Conservation (phyloP, 768 basidiomycete genomes). For the Auriscalpium microsporum region DNA sequence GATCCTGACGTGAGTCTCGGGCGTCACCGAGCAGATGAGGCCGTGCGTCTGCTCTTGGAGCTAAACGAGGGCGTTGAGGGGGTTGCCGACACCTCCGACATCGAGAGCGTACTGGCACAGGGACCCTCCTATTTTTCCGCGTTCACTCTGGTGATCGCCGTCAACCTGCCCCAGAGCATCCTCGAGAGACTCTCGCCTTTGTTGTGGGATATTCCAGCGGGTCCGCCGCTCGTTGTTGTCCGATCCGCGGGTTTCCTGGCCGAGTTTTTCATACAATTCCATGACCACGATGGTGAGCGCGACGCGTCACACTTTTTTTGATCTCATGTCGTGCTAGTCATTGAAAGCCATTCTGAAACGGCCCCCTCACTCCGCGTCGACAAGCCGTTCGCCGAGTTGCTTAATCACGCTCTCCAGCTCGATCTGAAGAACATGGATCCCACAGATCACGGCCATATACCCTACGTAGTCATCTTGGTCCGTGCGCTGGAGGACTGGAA, state of each 20-base stretch:
- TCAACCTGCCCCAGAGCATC: slow-evolving; percentile 57
- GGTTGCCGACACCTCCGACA: slow-evolving; percentile 43
- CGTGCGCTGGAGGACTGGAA: slow-evolving; percentile 81
- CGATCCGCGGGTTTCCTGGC: slow-evolving; percentile 86
- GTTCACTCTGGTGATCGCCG: slow-evolving; percentile 77
- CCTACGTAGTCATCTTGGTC: slow-evolving; percentile 84
- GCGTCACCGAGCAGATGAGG: slow-evolving; percentile 70
- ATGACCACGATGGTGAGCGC: slow-evolving; percentile 72
- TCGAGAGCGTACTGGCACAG: slow-evolving; percentile 49
- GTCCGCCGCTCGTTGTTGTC: slow-evolving; percentile 67
- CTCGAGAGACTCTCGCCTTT: slow-evolving; percentile 53
- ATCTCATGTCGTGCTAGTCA: slow-evolving; percentile 40
- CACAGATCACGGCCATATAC: slow-evolving; percentile 84
- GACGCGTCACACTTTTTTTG: not conserved
- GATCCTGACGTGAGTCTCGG: slow-evolving; percentile 70
- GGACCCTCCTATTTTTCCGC: slow-evolving; percentile 46
- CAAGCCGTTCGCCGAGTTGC: slow-evolving; percentile 77
- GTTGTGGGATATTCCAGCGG: slow-evolving; percentile 56
- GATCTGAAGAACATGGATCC: slow-evolving; percentile 77
- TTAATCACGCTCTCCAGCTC: slow-evolving; percentile 60
- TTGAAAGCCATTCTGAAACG: slow-evolving; percentile 80
- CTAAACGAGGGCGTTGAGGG: slow-evolving; percentile 86
- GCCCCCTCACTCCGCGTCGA: slow-evolving; percentile 76
- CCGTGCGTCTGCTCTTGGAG: slow-evolving; percentile 67
- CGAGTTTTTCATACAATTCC: slow-evolving; percentile 81